These are phyloP conservation scores for Saccharomycopsis guyanensis DNA, from an alignment of 805 yeast genomes.

Conservation along the genomic window DNA sequence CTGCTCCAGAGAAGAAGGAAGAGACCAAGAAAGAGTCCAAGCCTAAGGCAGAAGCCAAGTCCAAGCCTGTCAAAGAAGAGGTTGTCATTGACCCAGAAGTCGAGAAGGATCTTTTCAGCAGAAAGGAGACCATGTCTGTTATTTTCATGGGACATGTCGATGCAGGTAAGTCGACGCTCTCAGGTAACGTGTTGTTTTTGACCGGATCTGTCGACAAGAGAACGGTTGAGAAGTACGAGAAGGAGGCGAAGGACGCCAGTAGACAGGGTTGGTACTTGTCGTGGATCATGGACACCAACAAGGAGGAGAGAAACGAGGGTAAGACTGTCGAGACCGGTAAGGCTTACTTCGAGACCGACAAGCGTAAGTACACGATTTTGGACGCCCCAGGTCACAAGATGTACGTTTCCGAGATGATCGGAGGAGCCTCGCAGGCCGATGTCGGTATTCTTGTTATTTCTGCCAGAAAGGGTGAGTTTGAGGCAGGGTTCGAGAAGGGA, in stretches of 20 bases:
- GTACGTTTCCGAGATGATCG: conserved; percentile 98
- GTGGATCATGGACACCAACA: conserved; percentile 99
- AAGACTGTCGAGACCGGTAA: conserved; percentile 98
- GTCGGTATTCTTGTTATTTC: conserved; percentile 95
- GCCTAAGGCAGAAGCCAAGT: conserved; percentile 21
- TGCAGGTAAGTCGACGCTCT: conserved; percentile 99
- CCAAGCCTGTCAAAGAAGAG: conserved; percentile 33
- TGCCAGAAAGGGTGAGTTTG: conserved; percentile 99
- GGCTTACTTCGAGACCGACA: conserved; percentile 95
- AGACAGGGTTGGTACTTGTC: conserved; percentile 99
- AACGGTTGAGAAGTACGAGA: conserved; percentile 95
- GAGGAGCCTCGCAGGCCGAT: conserved; percentile 99
- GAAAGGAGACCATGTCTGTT: conserved; percentile 93
- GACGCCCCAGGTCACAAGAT: conserved; percentile 99
- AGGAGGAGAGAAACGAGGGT: conserved; percentile 98
- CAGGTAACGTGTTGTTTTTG: conserved; percentile 88
- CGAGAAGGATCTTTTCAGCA: conserved; percentile 90
- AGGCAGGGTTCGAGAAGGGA: conserved; percentile 97
- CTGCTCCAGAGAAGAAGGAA: conserved; percentile 20
- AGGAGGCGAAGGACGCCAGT: conserved; percentile 98
- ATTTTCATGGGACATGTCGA: conserved; percentile 99
- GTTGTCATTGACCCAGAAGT: conserved; percentile 80
- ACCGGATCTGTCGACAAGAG: conserved; percentile 98
- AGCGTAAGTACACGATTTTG: conserved; percentile 93
- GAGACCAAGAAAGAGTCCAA: conserved; percentile 18